phyloP scores from a whole-genome alignment of 2,329 filamentous ascomycete genomes.

The Fusarium pseudoanthophilum region DNA sequence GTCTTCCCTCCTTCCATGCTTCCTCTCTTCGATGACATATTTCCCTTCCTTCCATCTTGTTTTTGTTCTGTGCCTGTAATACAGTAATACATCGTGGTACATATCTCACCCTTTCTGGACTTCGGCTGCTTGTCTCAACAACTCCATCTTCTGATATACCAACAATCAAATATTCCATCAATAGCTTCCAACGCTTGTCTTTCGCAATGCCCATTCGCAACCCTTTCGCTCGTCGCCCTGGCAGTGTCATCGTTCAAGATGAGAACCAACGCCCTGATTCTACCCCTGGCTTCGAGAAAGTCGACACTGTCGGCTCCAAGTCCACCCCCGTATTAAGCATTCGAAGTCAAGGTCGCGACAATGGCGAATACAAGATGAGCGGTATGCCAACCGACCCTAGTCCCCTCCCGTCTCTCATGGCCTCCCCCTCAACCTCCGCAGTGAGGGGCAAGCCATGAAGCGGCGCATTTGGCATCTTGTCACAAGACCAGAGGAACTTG shows the following conservation, averaged over 20 bases:
- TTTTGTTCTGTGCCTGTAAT: not conserved
- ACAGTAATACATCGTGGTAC: not conserved
- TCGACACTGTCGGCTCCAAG: slow-evolving; percentile 71
- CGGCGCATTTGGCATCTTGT: slow-evolving; percentile 33
- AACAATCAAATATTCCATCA: slow-evolving; percentile 15
- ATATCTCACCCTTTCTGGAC: not conserved
- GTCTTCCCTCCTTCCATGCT: not conserved
- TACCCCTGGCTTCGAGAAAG: slow-evolving; percentile 65
- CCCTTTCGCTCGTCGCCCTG: slow-evolving; percentile 72
- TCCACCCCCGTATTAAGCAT: slow-evolving; percentile 71
- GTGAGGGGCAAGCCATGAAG: slow-evolving; percentile 16
- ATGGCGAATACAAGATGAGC: slow-evolving; percentile 82
- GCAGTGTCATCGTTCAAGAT: slow-evolving; percentile 56
- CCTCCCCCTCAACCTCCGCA: slow-evolving; percentile 6
- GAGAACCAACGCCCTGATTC: slow-evolving; percentile 64
- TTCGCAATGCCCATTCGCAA: slow-evolving; percentile 76
- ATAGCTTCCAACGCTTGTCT: slow-evolving; percentile 14
- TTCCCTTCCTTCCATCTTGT: slow-evolving; percentile 11
- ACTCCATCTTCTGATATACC: slow-evolving; percentile 14
- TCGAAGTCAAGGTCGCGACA: slow-evolving; percentile 70
- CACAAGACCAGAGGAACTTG: slow-evolving; percentile 39
- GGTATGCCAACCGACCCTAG: slow-evolving; percentile 61
- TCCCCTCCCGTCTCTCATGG: slow-evolving; percentile 25
- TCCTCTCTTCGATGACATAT: slow-evolving; percentile 14
- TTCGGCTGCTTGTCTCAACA: not conserved